These are phyloP conservation scores for Lipomyces sp. DNA, from an alignment of 805 yeast genomes.

Conservation along the genomic window DNA sequence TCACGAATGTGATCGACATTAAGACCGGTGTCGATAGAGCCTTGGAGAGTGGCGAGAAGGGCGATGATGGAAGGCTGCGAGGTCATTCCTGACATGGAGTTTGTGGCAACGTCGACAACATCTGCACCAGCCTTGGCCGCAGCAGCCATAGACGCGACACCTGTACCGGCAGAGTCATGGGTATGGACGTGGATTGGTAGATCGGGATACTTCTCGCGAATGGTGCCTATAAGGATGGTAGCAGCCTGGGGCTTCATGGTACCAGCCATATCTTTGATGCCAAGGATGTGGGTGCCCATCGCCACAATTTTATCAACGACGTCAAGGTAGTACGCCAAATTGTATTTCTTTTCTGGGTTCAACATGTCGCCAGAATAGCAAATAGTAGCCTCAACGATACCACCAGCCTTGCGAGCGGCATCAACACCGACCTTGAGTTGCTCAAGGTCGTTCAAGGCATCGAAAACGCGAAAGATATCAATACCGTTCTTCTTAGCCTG, in stretches of 20 bases:
- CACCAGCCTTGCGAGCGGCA: conserved; percentile 98
- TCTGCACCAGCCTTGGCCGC: conserved; percentile 97
- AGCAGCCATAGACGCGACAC: conserved; percentile 95
- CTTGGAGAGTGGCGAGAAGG: conserved; percentile 87
- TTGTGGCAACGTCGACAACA: conserved; percentile 95
- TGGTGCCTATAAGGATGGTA: conserved; percentile 70
- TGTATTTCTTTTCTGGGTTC: conserved; percentile 93
- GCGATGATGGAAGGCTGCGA: conserved; percentile 98
- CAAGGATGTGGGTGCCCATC: conserved; percentile 95
- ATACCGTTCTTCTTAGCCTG: conserved; percentile 97
- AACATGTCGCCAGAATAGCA: conserved; percentile 99
- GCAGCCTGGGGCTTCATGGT: conserved; percentile 97
- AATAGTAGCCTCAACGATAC: conserved; percentile 97
- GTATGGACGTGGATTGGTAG: conserved; percentile 98
- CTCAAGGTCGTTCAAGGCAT: conserved; percentile 94
- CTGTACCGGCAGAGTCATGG: conserved; percentile 99
- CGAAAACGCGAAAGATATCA: conserved; percentile 97
- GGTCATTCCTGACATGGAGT: conserved; percentile 97
- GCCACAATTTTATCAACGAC: conserved; percentile 82
- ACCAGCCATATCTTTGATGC: conserved; percentile 99
- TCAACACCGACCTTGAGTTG: conserved; percentile 97
- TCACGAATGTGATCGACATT: conserved; percentile 71
- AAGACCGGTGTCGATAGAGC: conserved; percentile 77
- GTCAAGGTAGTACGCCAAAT: conserved; percentile 82
- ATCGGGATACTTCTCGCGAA: conserved; percentile 86